Evolutionary conservation across 371 early-diverging fungal genomes (phyloP), one percentile per base, ranked within the genome.

Genomic region (Capniomyces stellatus): DNA sequence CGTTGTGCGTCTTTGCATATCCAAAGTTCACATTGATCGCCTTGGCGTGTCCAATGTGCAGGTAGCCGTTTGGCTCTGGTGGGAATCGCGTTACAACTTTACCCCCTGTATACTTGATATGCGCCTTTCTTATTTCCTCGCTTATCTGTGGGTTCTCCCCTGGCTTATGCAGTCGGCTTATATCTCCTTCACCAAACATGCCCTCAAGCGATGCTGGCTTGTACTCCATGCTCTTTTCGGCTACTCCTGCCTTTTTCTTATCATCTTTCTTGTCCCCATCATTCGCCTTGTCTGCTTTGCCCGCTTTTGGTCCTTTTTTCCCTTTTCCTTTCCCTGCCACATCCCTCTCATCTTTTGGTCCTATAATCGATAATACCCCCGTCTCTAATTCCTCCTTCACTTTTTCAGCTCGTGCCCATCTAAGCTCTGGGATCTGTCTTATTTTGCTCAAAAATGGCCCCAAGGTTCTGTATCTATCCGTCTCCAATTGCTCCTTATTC

Each of bases 31-130:
- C 81, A 69, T 98, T 98, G 75, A 99, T 90, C 31, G 99, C 99
- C 73, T 99, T 99, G 47, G 98, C 98, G 68, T 99, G 99, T 51
- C 99, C 99, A 71, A 99, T 97, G 67, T 99, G 99, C 51, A 90
- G 66, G 72, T 81, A 93, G 18, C 99, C 99, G 64, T 96, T 98
- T 52, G 99, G 99, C 74, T 99, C 99, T 42, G 99, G 99, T 21
- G 99, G 99, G 76, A 99, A 99, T 46, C 99, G 89, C 1, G 99
- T 99, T 24, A 94, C 69, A 1, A 98, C 98, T 63, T 80, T 83
- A 6, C 95, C 92, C 47, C 87, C 87, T 0, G 99, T 99, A 15
- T 85, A 81, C 63, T 85, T 79, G 46, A 99, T 72, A 66, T 99
- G 99, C 62, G 82, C 81, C 48, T 77, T 75, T 81, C 87, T 92